Conservation (phyloP, 169 alveolate genomes). For the Eimeria sp. region DNA sequence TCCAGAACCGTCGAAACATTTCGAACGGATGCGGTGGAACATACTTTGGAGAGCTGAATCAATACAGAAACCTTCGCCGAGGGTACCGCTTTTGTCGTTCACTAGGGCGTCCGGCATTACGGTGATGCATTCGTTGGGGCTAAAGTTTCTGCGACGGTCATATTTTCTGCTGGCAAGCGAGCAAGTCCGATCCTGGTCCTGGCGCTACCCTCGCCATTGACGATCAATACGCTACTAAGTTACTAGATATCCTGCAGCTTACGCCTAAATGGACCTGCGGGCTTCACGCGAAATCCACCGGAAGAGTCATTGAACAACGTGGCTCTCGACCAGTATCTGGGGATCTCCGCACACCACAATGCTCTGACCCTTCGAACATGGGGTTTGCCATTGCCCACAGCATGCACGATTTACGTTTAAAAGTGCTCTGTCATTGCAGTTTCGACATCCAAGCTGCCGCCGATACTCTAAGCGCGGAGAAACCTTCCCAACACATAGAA, state of each 20-base stretch:
- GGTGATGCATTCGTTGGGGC: background rate
- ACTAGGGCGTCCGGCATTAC: background rate
- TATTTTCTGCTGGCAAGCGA: background rate
- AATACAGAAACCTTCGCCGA: background rate
- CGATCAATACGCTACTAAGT: background rate
- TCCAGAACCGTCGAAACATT: background rate
- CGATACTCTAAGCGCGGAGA: background rate
- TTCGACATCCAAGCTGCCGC: background rate
- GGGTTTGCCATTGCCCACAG: background rate
- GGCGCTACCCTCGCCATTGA: background rate
- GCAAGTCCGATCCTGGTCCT: background rate
- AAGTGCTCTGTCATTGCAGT: background rate
- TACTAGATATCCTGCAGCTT: background rate
- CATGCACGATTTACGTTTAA: background rate
- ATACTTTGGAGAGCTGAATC: background rate
- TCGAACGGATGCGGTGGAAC: background rate
- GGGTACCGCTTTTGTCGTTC: background rate
- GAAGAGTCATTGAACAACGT: background rate
- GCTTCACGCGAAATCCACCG: background rate
- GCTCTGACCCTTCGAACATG: background rate
- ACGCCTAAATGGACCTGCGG: background rate
- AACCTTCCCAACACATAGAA: too few species aligned
- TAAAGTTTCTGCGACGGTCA: background rate
- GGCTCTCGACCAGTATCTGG: background rate
- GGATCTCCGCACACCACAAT: background rate